Evolutionary conservation across 805 yeast species (phyloP), one percentile per base, ranked within the genome.

Genomic region (Hanseniaspora hatyaiensis): DNA sequence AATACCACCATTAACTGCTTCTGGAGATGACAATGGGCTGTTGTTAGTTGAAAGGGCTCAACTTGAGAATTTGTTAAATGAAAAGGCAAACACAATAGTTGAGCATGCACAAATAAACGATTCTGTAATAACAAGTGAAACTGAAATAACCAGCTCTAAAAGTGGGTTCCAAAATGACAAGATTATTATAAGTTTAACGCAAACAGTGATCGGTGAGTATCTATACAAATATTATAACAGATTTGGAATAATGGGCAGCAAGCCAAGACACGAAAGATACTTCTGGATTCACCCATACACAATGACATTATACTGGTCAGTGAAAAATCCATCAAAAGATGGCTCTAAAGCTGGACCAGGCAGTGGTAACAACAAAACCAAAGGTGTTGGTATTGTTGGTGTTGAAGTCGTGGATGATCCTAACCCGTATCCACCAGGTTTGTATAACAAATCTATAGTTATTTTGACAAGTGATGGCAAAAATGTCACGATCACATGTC

Each of bases 271-370:
- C 59, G 92, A 82, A 59, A 73, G 96, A 54, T 89, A 77, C 66
- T 89, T 89, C 72, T 92, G 97, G 97, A 76, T 92, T 38, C 95
- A 89, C 64, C 97, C 98, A 3, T 88, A 88, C 63, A 81, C 92
- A 8, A 66, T 86, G 68, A 85, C 95, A 0, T 68, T 89, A 40
- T 87, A 85, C 63, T 89, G 98, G 98, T 80, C 89, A 3, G 71
- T 74, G 4, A 71, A 78, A 11, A 84, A 83, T 57, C 96, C 96
- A 1, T 81, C 80, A 0, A 45, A 36, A 15, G 47, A 34, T 26
- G 40, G 40, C 2, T n/a, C 24, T 12, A 60, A 82, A 40, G 73
- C 77, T 3, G 80, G 82, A 54, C 82, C 86, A 8, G n/a, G 29
- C 5, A 66, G 79, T 0, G 72, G 72, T 2, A 40, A 30, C 11